phyloP scores from a whole-genome alignment of 164 flowering plant species.

The Berberis vulgaris region DNA sequence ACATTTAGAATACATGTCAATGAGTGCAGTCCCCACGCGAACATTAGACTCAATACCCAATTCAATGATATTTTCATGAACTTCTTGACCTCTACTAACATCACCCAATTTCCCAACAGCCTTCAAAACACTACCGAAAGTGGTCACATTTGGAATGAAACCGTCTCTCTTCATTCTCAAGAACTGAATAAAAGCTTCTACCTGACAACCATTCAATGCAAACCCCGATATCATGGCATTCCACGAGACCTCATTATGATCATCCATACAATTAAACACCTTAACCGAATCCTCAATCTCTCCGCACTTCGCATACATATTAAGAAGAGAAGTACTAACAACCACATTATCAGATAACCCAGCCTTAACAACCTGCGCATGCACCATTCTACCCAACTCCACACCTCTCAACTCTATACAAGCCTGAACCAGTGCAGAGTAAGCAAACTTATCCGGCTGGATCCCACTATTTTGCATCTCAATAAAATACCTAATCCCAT shows the following conservation, averaged over 20 bases:
- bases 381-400: slow-evolving; percentile 44
- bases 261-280: background rate
- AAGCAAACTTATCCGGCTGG: slow-evolving; percentile 38
- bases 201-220: slow-evolving; percentile 28
- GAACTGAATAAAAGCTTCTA: slow-evolving; percentile 36
- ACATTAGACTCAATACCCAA: slow-evolving; percentile 36
- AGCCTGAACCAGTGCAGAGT: slow-evolving; percentile 34
- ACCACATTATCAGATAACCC: slow-evolving; percentile 31
- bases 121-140: slow-evolving; percentile 44
- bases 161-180: slow-evolving; percentile 36
- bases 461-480: slow-evolving; percentile 26
- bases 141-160: slow-evolving; percentile 27
- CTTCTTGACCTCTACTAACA: slow-evolving; percentile 30
- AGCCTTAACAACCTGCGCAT: slow-evolving; percentile 32
- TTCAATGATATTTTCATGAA: slow-evolving; percentile 29
- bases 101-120: slow-evolving; percentile 44
- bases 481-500: slow-evolving; percentile 34
- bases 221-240: slow-evolving; percentile 55
- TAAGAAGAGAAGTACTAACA: slow-evolving; percentile 44
- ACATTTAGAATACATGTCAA: slow-evolving; percentile 61
- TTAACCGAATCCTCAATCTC: too few relatives aligned
- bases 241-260: slow-evolving; percentile 44
- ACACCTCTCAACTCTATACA: slow-evolving; percentile 39
- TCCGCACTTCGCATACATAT: slow-evolving; percentile 35
- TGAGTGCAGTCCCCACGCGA: slow-evolving; percentile 50